Evolutionary conservation across 2,329 filamentous ascomycete genomes (phyloP).

Genomic region (Claviceps quebecensis): DNA sequence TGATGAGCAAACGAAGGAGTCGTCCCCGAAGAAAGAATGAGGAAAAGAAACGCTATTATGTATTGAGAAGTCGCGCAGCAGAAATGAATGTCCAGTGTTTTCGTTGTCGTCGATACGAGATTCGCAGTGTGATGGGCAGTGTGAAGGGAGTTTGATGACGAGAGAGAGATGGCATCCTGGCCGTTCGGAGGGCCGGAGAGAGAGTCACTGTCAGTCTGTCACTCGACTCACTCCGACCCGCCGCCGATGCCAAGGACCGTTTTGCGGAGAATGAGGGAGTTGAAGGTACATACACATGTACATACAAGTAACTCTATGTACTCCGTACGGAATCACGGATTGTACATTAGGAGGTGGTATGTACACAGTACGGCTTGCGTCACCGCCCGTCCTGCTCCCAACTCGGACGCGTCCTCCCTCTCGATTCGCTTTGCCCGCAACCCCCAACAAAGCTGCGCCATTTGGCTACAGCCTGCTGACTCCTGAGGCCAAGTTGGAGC

Average conservation of each 20-base stretch:
- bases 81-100: conserved; percentile 1
- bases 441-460: background rate
- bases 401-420: too few relatives aligned
- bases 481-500: too few relatives aligned
- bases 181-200: conserved; percentile 2
- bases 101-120: conserved; percentile 4
- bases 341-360: too few relatives aligned
- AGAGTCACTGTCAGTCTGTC: background rate
- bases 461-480: background rate
- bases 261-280: too few relatives aligned
- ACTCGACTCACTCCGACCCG: background rate
- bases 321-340: too few relatives aligned
- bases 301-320: too few relatives aligned
- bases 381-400: too few relatives aligned
- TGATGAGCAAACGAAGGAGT: background rate
- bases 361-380: too few relatives aligned
- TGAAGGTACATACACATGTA: too few relatives aligned
- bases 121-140: background rate
- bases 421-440: background rate
- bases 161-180: background rate
- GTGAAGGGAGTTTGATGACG: conserved; percentile 1
- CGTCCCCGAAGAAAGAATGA: background rate
- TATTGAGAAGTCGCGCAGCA: background rate
- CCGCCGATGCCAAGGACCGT: background rate
- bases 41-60: background rate